Percentiles rank a stretch among this genome's conserved stretches.
Evolutionary conservation across 495 filamentous ascomycete genomes (phyloP).

Genomic region (Aspergillus steynii): DNA sequence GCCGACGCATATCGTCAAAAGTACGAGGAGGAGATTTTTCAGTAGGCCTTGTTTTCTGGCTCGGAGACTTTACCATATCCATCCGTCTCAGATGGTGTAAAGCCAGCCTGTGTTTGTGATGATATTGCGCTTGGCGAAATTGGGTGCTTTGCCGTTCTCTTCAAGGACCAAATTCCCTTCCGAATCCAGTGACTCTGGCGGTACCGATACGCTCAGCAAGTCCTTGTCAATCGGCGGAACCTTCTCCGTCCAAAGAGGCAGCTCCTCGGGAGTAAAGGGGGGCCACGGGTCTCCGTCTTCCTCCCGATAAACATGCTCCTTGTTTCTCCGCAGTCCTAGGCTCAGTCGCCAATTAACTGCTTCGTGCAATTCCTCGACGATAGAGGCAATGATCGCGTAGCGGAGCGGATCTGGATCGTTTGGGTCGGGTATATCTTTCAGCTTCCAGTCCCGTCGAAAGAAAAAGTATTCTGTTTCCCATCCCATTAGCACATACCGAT

Average conservation of each 20-base stretch:
- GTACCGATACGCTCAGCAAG: constrained; percentile 17
- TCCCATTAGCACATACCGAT: constrained; percentile 25
- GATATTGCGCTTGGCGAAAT: constrained; percentile 32
- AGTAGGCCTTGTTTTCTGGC: background rate
- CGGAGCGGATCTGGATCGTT: constrained; percentile 35
- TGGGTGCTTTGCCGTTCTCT: constrained; percentile 17
- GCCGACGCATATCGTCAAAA: constrained; percentile 22
- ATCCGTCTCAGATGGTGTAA: constrained; percentile 21
- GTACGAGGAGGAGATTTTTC: constrained; percentile 24
- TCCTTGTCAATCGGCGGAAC: constrained; percentile 26
- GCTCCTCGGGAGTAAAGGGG: too few relatives aligned
- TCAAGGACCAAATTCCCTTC: constrained; percentile 30
- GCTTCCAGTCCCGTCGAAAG: constrained; percentile 28
- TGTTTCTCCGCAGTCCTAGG: constrained; percentile 35
- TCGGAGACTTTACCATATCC: too few relatives aligned
- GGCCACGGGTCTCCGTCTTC: constrained; percentile 21
- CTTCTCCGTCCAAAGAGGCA: constrained; percentile 23
- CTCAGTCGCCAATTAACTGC: constrained; percentile 43
- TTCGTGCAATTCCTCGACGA: constrained; percentile 36
- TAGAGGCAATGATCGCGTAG: constrained; percentile 40
- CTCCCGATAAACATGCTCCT: constrained; percentile 29
- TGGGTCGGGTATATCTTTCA: constrained; percentile 35
- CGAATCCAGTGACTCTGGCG: constrained; percentile 15
- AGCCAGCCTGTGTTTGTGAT: constrained; percentile 33
- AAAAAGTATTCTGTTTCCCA: constrained; percentile 43